Evolutionary conservation across 176 grass and related monocot genomes (phyloP).

Genomic region (Oryza glaberrima): DNA sequence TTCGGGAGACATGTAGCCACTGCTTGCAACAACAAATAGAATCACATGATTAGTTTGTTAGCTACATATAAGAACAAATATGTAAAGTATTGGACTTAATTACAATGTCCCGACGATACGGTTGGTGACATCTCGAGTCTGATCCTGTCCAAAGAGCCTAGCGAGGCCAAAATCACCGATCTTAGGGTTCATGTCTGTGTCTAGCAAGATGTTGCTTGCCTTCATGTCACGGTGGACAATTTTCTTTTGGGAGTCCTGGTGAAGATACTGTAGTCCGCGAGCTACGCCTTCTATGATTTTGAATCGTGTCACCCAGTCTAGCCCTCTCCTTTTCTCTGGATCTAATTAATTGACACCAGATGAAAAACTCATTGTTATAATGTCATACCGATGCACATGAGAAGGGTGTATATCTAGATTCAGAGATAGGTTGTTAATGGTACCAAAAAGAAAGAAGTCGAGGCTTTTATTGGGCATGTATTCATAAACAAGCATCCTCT

Average conservation of each 20-base stretch:
- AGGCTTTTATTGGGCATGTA: constrained; percentile 1
- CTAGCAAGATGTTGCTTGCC: constrained; percentile 41
- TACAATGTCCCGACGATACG: constrained; percentile 47
- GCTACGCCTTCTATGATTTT: constrained; percentile 53
- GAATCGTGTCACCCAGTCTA: constrained; percentile 42
- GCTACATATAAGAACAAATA: too few relatives aligned
- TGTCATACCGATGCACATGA: background rate
- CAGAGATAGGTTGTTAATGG: too few relatives aligned
- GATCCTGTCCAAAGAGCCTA: constrained; percentile 42
- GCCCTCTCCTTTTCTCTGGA: background rate
- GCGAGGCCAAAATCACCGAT: constrained; percentile 51
- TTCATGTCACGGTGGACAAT: constrained; percentile 49
- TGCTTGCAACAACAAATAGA: too few relatives aligned
- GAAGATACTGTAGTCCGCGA: constrained; percentile 55
- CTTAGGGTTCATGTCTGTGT: constrained; percentile 42
- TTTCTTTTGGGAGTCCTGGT: constrained; percentile 45
- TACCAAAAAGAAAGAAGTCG: constrained; percentile 11
- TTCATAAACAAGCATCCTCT: constrained; percentile 12
- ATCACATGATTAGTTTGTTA: too few relatives aligned
- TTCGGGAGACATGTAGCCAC: constrained; percentile 51
- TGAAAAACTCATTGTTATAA: background rate
- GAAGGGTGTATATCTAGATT: too few relatives aligned
- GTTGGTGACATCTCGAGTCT: constrained; percentile 40
- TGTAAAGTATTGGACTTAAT: background rate
- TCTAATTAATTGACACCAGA: constrained; percentile 2